Evolutionary conservation across 2,329 filamentous ascomycete species (phyloP).

Genomic region (Chrysoporthe austroafricana): DNA sequence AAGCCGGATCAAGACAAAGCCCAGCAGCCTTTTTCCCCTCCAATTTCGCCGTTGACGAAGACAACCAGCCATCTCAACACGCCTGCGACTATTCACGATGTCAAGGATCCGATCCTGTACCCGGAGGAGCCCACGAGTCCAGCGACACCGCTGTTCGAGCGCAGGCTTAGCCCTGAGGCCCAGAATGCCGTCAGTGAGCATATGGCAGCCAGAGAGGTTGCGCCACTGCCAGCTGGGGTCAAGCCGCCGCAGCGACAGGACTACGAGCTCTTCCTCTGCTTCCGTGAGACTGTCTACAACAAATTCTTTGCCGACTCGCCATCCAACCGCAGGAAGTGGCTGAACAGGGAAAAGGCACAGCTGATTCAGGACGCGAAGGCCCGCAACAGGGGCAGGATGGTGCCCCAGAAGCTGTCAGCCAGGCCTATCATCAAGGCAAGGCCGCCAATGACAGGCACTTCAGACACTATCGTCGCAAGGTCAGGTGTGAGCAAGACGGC

Average conservation of each 20-base stretch:
- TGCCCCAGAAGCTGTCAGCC: conserved; percentile 31
- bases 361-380: conserved; percentile 53
- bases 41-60: conserved; percentile 58
- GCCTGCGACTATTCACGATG: conserved; percentile 33
- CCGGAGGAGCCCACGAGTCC: conserved; percentile 50
- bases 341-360: conserved; percentile 54
- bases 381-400: conserved; percentile 42
- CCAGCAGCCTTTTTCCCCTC: conserved; percentile 56
- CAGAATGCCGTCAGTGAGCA: conserved; percentile 56
- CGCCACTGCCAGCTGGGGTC: conserved; percentile 32
- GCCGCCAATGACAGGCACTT: conserved; percentile 30
- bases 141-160: conserved; percentile 55
- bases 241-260: conserved; percentile 56
- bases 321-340: conserved; percentile 51
- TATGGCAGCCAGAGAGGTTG: conserved; percentile 51
- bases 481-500: conserved; percentile 6
- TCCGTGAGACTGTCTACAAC: conserved; percentile 55
- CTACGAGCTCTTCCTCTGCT: conserved; percentile 57
- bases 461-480: conserved; percentile 31
- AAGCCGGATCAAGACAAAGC: conserved; percentile 31
- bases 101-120: conserved; percentile 63
- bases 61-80: conserved; percentile 40
- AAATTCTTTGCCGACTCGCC: conserved; percentile 41
- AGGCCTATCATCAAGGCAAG: conserved; percentile 50
- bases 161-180: conserved; percentile 40